phyloP scores from a whole-genome alignment of 2,329 filamentous ascomycete genomes.

The Neofusicoccum kwambonambiense region DNA sequence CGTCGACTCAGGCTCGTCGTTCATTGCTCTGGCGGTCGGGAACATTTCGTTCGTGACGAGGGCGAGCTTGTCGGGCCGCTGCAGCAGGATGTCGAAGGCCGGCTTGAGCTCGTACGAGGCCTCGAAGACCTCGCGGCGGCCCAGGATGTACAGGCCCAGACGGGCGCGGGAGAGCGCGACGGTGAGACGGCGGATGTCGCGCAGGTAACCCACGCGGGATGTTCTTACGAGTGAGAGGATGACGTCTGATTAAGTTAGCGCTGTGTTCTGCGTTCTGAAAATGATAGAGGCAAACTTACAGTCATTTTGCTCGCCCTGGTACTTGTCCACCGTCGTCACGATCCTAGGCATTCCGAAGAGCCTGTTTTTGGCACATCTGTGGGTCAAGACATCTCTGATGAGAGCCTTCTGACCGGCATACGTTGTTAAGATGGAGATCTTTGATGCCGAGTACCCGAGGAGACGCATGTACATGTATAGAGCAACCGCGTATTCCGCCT shows the following conservation, averaged over 20 bases:
- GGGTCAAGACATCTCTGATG: slow-evolving; percentile 79
- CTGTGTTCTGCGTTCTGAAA: not conserved
- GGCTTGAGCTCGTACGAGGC: slow-evolving; percentile 82
- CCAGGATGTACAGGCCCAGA: slow-evolving; percentile 87
- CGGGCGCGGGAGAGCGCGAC: slow-evolving; percentile 91
- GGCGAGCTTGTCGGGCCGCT: slow-evolving; percentile 75
- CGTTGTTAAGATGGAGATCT: slow-evolving; percentile 87
- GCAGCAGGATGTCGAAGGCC: slow-evolving; percentile 76
- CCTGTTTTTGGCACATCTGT: slow-evolving; percentile 77
- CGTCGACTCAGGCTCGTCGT: slow-evolving; percentile 57
- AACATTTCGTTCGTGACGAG: slow-evolving; percentile 86
- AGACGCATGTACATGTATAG: slow-evolving; percentile 97
- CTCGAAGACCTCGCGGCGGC: slow-evolving; percentile 84
- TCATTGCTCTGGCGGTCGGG: slow-evolving; percentile 59
- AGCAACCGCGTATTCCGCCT: slow-evolving; percentile 95
- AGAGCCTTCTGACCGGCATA: slow-evolving; percentile 91
- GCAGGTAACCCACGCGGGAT: slow-evolving; percentile 83
- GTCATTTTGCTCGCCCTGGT: slow-evolving; percentile 98
- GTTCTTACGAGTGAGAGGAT: slow-evolving; percentile 92
- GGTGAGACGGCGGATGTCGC: slow-evolving; percentile 88
- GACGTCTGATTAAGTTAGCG: slow-evolving; percentile 61
- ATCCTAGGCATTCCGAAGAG: slow-evolving; percentile 87
- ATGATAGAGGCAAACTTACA: slow-evolving; percentile 60
- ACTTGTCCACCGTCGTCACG: slow-evolving; percentile 96
- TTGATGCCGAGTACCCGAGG: slow-evolving; percentile 79